Base-by-base conservation (phyloP, 2,329 filamentous ascomycete genomes). In the Fusarium solani-melongenae region DNA sequence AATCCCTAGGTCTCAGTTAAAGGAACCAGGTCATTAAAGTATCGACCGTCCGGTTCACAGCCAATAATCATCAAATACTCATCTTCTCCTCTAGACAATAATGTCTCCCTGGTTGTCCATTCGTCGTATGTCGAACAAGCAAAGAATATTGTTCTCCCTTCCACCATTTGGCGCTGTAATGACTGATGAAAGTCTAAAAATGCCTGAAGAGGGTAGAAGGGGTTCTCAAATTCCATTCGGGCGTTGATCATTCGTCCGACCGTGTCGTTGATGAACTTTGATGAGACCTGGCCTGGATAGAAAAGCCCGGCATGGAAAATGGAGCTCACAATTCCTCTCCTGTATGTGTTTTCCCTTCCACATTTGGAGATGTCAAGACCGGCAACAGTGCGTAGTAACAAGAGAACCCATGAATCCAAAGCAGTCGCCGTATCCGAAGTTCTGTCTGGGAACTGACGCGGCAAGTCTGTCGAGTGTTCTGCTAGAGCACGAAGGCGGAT, bases 1-100 rank as follows among this genome's bases (percentile, higher is more conserved):
- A 5, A 20, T 4, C 6, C 6, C 11, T 41, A 41, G 3, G 1
- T 12, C 10, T 20, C 0, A 0, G 38, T 41, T 0, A 20, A 41
- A 41, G 38, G 38, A 2, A 41, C n/a, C 38, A 41, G 4, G 7
- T 41, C 38, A 41, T 41, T 41, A 11, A 41, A 41, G 38, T 41
- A 41, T 20, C n/a, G 38, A 7, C 38, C 38, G 3, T 20, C n/a
- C 10, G n/a, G 11, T 41, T 41, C 38, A 6, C 38, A 41, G 6
- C 38, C 38, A 12, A 41, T 5, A 20, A 41, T 20, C 38, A 41
- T 41, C 1, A 41, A 12, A 41, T 20, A 20, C 9, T 41, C 38
- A 2, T 41, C 38, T 20, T 20, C 38, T 5, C 17, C 5, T 12
- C 14, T 3, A 20, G 38, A 20, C 3, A 41, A 12, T 3, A 41